Base-by-base conservation (phyloP, 768 basidiomycete genomes). In the Basidioascus undulatus region DNA sequence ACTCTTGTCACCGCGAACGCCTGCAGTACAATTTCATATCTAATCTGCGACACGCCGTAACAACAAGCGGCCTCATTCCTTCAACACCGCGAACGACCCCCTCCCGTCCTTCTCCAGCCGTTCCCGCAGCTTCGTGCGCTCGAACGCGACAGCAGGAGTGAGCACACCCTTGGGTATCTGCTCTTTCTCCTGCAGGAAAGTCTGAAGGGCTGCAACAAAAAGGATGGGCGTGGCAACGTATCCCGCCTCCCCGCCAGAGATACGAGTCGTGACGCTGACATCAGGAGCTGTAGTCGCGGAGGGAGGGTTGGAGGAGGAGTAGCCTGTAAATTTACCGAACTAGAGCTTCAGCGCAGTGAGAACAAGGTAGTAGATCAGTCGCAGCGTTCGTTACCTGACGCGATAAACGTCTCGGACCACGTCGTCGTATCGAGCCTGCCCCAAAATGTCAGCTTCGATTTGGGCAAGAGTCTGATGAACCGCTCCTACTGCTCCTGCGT, bases 101-200 rank as follows among this genome's bases (percentile, higher is more conserved):
- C 28, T 30, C 28, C 28, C 28, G 15, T 30, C 28, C 15, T 15
- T 9, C 9, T 30, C 15, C 10, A 30, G 9, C 28, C 15, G 10
- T 9, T 30, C 28, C 10, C 9, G 9, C 28, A 30, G 28, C 10
- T 15, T 15, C 28, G 28, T 30, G 10, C 15, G 28, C 15, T 15
- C 33, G 33, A 45, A 45, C 27, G 44, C 44, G 13, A 41, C 44
- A 2, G 44, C 44, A 18, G 44, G 44, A 18, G 44, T 30, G 13
- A 45, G 33, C 4, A 45, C 44, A 16, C 40, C 40, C 6, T 28
- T 23, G 12, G n/a, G 23, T 7, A 45, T 27, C 16, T 23, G 18
- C 12, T 41, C 35, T 25, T 39, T 21, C 33, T 28, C 20, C 33
- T 16, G 25, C 24, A 45, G 26, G 10, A 45, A 6, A 33, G 35